Base-by-base conservation (phyloP, 495 filamentous ascomycete genomes). In the Aspergillus incahuasiensis region DNA sequence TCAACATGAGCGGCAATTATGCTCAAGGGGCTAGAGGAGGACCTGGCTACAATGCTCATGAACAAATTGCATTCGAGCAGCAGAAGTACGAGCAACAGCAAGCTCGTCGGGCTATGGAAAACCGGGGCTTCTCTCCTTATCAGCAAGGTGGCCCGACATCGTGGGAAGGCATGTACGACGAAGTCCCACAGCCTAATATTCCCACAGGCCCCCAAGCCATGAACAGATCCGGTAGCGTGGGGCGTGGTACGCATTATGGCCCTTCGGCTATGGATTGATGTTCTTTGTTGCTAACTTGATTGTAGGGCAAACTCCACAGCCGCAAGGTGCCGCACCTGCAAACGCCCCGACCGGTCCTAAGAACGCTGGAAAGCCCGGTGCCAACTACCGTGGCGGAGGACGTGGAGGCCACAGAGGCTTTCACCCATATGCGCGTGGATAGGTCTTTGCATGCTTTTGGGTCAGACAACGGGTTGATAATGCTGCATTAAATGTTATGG, bases 141-240 rank as follows among this genome's bases (percentile, higher is more conserved):
- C 73, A 82, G 65, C 70, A 80, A 61, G 81, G 80, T 38, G 79
- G 79, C 4, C 86, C 87, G 21, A 92, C 89, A 20, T 90, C 86
- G 20, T 97, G 94, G 92, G 94, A 98, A 70, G 94, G 94, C 52
- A 98, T 98, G 94, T 98, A 98, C 69, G 94, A 98, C 67, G 94
- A 97, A 67, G 91, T 96, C 1, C 95, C 95, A 20, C 91, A 92
- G 63, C 91, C 91, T 8, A 84, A 86, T 54, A 81, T 86, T 53
- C 76, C 76, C 48, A 67, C 70, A 3, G 81, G 81, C 46, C 79
- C 80, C 20, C 65, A 74, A 43, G 75, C 79, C 43, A 79, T 80
- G 57, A 74, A 70, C 48, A 69, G 77, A 22, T 67, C 67, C 19
- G 72, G 78, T 24, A 74, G 76, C 48, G 77, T 82, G 41, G 77